A percentile compares a stretch with the other conserved stretches of the same genome.
Conservation (phyloP, 1,139 yeast species). For the Saccharomyces uvarum region DNA sequence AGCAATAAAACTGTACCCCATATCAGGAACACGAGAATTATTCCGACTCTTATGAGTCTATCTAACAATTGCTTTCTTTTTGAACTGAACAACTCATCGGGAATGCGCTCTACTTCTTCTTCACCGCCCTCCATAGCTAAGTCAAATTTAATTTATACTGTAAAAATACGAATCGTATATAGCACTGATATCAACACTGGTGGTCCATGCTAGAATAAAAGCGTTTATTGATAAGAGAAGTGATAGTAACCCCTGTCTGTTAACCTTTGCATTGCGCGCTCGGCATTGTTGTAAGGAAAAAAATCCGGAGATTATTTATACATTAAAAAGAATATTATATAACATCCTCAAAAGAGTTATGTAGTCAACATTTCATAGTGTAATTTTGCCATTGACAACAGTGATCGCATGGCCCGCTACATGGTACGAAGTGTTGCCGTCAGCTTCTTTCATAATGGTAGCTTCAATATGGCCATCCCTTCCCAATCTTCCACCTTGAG, state of each 20-base stretch:
- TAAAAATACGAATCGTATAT: not conserved
- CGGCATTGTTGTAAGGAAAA: not conserved
- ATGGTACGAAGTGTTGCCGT: constrained; percentile 14
- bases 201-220: not conserved
- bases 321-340: not conserved
- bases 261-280: not conserved
- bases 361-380: not conserved
- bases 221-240: not conserved
- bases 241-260: not conserved
- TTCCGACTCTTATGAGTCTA: constrained; percentile 14
- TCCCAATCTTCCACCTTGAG: constrained; percentile 35
- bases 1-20: constrained; percentile 25
- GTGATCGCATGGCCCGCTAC: constrained; percentile 35
- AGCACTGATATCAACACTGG: not conserved
- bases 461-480: constrained; percentile 34
- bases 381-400: constrained; percentile 31
- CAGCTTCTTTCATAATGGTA: constrained; percentile 15
- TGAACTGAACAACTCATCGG: constrained; percentile 11
- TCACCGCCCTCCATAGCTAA: constrained; percentile 2
- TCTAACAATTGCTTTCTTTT: constrained; percentile 9
- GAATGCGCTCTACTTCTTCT: constrained; percentile 12
- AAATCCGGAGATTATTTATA: not conserved
- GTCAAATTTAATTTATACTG: not conserved
- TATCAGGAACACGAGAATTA: constrained; percentile 16
- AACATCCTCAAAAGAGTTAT: not conserved